Percentiles rank a stretch among this genome's conserved stretches.
These are phyloP conservation scores for Sanghuangporus baumii DNA, from an alignment of 1,284 basidiomycete species.

Conservation along the genomic window DNA sequence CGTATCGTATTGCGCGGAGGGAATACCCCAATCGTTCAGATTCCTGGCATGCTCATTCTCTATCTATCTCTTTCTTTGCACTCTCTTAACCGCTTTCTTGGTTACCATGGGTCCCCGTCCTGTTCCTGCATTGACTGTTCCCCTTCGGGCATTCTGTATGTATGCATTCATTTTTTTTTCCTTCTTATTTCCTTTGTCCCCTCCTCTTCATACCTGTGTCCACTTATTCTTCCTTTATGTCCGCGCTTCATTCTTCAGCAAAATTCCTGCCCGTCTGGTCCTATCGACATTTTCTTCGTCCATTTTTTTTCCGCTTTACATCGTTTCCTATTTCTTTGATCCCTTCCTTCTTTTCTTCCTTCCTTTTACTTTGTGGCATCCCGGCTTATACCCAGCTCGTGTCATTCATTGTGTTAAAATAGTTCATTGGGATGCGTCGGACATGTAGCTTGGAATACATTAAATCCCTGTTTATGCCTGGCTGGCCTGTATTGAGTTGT, in stretches of 20 bases:
- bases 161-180: not conserved
- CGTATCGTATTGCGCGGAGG: not conserved
- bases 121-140: not conserved
- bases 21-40: not conserved
- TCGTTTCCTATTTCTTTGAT: not conserved
- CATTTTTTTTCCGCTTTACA: not conserved
- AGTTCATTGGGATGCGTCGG: not conserved
- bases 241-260: not conserved
- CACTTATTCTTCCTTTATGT: not conserved
- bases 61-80: not conserved
- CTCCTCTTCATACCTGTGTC: not conserved
- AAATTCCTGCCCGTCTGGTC: not conserved
- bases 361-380: not conserved
- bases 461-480: too few relatives aligned
- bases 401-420: not conserved
- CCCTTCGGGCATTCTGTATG: not conserved
- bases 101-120: not conserved
- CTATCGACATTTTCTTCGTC: not conserved
- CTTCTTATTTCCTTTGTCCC: not conserved
- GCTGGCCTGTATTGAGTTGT: too few relatives aligned
- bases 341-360: not conserved
- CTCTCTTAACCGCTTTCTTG: not conserved
- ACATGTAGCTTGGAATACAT: conserved; percentile 6
- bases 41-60: not conserved
- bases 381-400: not conserved